These are phyloP conservation scores for Trichoderma koningiopsis DNA, from an alignment of 2,329 filamentous ascomycete species.

Conservation along the genomic window DNA sequence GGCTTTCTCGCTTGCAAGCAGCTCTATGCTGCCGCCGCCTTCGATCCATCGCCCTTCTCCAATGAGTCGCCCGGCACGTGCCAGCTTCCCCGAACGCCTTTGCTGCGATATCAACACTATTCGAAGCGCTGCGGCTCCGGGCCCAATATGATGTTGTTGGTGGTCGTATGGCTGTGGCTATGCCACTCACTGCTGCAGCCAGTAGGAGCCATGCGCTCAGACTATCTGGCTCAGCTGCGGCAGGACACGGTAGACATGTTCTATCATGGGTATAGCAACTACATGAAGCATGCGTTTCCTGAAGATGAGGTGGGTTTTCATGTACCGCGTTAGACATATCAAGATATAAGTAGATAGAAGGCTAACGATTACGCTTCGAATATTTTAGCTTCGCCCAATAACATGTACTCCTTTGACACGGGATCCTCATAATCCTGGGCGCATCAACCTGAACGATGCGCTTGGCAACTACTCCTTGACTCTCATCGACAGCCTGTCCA, in stretches of 20 bases:
- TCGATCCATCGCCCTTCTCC: constrained; percentile 18
- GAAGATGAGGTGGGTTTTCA: constrained; percentile 74
- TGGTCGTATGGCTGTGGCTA: constrained; percentile 31
- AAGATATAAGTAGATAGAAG: neutral
- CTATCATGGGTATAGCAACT: constrained; percentile 95
- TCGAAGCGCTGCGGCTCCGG: constrained; percentile 28
- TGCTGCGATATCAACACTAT: neutral
- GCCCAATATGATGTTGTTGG: constrained; percentile 36
- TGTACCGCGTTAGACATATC: neutral
- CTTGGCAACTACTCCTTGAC: constrained; percentile 97
- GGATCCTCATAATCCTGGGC: constrained; percentile 75
- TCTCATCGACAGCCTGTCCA: constrained; percentile 91
- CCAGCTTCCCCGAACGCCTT: constrained; percentile 26
- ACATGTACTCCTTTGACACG: constrained; percentile 82
- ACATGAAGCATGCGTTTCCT: constrained; percentile 90
- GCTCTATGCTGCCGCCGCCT: constrained; percentile 17
- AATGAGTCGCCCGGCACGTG: constrained; percentile 33
- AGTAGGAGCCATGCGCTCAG: constrained; percentile 55
- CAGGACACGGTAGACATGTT: constrained; percentile 76
- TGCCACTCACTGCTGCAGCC: constrained; percentile 46
- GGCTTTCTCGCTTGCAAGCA: neutral
- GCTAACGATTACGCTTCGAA: neutral
- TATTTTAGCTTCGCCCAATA: constrained; percentile 72
- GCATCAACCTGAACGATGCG: constrained; percentile 90
- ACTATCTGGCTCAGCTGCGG: constrained; percentile 57